Conservation (phyloP, 257 asterid genomes). For the Plantago major region DNA sequence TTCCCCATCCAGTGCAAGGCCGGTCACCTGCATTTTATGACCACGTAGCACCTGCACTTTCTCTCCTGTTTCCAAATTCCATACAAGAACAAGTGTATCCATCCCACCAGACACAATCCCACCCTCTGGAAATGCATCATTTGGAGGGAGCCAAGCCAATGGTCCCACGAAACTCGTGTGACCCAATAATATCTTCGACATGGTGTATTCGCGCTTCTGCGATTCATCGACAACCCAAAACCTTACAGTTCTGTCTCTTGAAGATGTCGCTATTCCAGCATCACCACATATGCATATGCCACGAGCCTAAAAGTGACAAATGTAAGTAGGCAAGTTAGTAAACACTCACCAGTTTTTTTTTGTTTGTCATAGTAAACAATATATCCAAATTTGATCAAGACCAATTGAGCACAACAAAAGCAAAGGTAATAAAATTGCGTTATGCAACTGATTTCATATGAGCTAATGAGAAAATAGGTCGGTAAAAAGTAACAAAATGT, state of each 20-base stretch:
- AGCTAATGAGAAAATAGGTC: no score
- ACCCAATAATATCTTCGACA: constrained; percentile 74
- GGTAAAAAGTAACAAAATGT: not conserved
- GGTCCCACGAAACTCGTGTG: constrained; percentile 99
- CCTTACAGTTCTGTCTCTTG: constrained; percentile 83
- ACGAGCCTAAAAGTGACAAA: constrained; percentile 52
- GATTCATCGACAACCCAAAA: constrained; percentile 70
- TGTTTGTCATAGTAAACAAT: no score
- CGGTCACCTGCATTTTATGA: constrained; percentile 79
- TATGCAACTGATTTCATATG: not conserved
- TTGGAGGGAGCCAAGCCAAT: constrained; percentile 76
- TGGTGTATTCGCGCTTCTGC: constrained; percentile 43
- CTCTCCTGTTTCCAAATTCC: constrained; percentile 91
- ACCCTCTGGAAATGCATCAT: constrained; percentile 80
- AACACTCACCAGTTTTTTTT: no score
- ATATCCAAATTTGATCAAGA: no score
- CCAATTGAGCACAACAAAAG: no score
- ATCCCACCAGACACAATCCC: constrained; percentile 91
- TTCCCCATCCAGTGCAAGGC: constrained; percentile 70
- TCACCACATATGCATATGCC: constrained; percentile 82
- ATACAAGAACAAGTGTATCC: constrained; percentile 80
- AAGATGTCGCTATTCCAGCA: constrained; percentile 88
- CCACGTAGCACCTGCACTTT: constrained; percentile 62
- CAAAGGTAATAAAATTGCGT: not conserved
- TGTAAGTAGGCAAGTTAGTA: not conserved